phyloP scores from a whole-genome alignment of 208 protist genomes.

The Herpetomonas samuelpessoai region DNA sequence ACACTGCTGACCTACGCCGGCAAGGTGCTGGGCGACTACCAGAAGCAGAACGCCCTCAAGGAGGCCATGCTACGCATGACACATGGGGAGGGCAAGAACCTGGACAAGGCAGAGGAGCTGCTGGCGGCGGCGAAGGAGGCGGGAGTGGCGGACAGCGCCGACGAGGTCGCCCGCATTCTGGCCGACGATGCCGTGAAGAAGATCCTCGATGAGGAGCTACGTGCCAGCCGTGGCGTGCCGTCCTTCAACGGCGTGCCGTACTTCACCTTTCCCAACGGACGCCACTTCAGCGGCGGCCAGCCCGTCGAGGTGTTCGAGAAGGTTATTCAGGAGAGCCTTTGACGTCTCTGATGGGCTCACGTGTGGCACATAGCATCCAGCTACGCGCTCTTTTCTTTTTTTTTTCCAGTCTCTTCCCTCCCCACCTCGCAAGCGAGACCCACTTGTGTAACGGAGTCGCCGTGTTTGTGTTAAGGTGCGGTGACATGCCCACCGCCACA shows the following conservation, averaged over 20 bases:
- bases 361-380: too few species aligned
- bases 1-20: conserved; percentile 32
- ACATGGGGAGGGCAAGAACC: conserved; percentile 31
- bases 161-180: conserved; percentile 23
- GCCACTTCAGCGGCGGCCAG: conserved; percentile 27
- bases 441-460: too few species aligned
- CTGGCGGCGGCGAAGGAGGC: conserved; percentile 22
- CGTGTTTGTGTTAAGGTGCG: too few species aligned
- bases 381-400: too few species aligned
- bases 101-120: conserved; percentile 18
- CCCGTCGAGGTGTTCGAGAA: conserved; percentile 30
- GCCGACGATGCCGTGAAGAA: conserved; percentile 8
- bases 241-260: conserved; percentile 28
- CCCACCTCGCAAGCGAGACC: too few species aligned
- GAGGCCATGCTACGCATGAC: conserved; percentile 42
- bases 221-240: background rate
- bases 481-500: too few species aligned
- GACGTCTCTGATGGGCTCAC: too few species aligned
- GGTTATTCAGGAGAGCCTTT: conserved; percentile 13
- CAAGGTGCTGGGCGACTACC: conserved; percentile 15
- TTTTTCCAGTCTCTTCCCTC: too few species aligned
- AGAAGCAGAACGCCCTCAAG: conserved; percentile 29
- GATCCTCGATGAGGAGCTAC: conserved; percentile 23
- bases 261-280: conserved; percentile 34
- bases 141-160: conserved; percentile 12